Evolutionary conservation across 371 early-diverging fungal genomes (phyloP).

Genomic region (Mucor lusitanicus): DNA sequence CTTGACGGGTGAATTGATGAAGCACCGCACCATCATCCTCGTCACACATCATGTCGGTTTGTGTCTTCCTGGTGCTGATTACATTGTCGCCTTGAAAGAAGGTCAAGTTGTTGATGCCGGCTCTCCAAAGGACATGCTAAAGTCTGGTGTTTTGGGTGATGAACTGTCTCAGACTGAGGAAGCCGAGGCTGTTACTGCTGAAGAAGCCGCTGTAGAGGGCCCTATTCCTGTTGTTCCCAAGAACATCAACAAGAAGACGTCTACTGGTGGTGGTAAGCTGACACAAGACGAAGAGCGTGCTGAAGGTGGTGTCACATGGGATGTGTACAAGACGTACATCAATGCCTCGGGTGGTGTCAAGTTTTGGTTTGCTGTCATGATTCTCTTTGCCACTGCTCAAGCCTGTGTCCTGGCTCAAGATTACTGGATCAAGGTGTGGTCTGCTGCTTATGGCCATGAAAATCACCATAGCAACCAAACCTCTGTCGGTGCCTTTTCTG

Average conservation of each 20-base stretch:
- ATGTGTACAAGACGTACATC: constrained; percentile 66
- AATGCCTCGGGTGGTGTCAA: constrained; percentile 64
- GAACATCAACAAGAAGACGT: constrained; percentile 10
- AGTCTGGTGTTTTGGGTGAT: constrained; percentile 52
- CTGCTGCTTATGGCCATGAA: constrained; percentile 35
- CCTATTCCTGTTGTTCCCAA: constrained; percentile 34
- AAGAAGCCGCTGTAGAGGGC: constrained; percentile 35
- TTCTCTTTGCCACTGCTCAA: constrained; percentile 57
- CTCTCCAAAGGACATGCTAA: constrained; percentile 43
- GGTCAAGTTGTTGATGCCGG: constrained; percentile 69
- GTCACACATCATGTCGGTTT: constrained; percentile 86
- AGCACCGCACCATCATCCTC: constrained; percentile 79
- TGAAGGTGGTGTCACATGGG: constrained; percentile 63
- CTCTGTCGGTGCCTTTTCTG: neutral
- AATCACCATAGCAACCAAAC: neutral
- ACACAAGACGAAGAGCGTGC: constrained; percentile 69
- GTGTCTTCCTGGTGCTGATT: constrained; percentile 68
- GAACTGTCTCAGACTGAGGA: constrained; percentile 34
- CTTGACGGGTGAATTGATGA: constrained; percentile 67
- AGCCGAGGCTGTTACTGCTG: constrained; percentile 8
- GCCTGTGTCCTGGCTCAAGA: constrained; percentile 55
- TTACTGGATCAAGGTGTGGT: constrained; percentile 67
- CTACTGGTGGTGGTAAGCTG: constrained; percentile 52
- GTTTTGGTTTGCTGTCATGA: constrained; percentile 52
- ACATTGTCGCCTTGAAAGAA: constrained; percentile 70